phyloP scores from a whole-genome alignment of 139 green algal species.

The Micractinium sp. region DNA sequence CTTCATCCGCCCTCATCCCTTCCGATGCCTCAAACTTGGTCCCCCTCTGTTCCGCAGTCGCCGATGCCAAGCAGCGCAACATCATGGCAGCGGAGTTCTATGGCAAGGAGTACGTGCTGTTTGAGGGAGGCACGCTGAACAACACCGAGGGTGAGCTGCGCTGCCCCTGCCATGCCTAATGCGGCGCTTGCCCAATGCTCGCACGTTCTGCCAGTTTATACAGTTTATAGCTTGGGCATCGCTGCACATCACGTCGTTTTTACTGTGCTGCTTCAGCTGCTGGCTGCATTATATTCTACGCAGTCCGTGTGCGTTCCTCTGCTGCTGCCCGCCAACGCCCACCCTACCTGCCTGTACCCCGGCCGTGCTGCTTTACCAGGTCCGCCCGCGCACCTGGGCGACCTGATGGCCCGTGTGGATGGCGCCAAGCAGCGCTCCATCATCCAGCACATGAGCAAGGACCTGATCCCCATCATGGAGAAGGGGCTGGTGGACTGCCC shows the following conservation, averaged over 20 bases:
- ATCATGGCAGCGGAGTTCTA: slow-evolving; percentile 64
- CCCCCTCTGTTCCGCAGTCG: slow-evolving; percentile 17
- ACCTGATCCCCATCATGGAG: slow-evolving; percentile 83
- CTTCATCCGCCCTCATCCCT: neutral
- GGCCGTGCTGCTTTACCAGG: neutral
- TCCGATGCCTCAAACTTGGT: neutral
- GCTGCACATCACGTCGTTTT: neutral
- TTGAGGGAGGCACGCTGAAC: slow-evolving; percentile 59
- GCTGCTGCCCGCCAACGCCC: neutral
- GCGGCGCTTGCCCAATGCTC: neutral
- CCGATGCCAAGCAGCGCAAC: slow-evolving; percentile 60
- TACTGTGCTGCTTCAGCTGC: neutral
- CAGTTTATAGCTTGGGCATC: neutral
- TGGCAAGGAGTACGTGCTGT: slow-evolving; percentile 75
- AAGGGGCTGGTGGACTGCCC: slow-evolving; percentile 87
- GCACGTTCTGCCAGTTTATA: neutral
- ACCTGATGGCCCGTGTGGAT: slow-evolving; percentile 58
- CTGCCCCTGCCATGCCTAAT: neutral
- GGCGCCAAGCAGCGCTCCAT: slow-evolving; percentile 63
- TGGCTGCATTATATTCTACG: neutral
- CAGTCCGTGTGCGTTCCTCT: neutral
- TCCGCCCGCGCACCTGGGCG: slow-evolving; percentile 55
- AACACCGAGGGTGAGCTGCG: slow-evolving; percentile 17
- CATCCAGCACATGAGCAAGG: slow-evolving; percentile 57
- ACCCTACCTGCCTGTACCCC: neutral